A percentile compares a stretch with the other conserved stretches of the same genome.
phyloP scores from a whole-genome alignment of 441 rosid genomes.

The Pelargonium australe region DNA sequence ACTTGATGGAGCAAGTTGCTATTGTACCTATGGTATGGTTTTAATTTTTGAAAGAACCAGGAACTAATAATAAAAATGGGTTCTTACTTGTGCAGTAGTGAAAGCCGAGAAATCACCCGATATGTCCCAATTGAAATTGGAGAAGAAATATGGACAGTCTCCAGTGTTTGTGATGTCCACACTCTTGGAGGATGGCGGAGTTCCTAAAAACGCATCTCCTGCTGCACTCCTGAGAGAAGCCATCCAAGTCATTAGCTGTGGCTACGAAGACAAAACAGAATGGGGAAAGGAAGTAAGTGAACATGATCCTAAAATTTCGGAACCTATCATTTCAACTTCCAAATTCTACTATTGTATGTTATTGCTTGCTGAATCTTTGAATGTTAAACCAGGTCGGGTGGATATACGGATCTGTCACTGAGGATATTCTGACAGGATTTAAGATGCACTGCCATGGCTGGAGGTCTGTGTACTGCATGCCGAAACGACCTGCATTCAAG shows the following conservation, averaged over 20 bases:
- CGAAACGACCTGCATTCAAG: conserved; percentile 76
- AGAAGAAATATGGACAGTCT: conserved; percentile 92
- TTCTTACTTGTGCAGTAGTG: conserved; percentile 33
- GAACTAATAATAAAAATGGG: neutral
- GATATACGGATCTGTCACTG: conserved; percentile 97
- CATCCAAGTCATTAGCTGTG: conserved; percentile 93
- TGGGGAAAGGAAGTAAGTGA: conserved; percentile 89
- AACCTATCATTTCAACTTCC: neutral
- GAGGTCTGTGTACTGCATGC: conserved; percentile 94
- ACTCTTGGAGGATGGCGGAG: conserved; percentile 76
- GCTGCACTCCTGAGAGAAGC: conserved; percentile 91
- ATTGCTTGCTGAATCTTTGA: neutral
- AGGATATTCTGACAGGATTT: conserved; percentile 96
- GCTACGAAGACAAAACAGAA: conserved; percentile 93
- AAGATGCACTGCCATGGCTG: conserved; percentile 99
- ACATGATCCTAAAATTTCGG: neutral
- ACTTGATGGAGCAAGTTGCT: conserved; percentile 7
- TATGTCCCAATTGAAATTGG: conserved; percentile 61
- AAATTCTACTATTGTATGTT: neutral
- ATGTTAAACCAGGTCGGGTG: conserved; percentile 65
- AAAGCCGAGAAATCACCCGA: conserved; percentile 53
- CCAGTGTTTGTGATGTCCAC: conserved; percentile 80
- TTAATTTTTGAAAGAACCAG: neutral
- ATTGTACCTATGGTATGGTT: neutral
- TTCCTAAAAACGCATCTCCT: conserved; percentile 66